Conservation (phyloP, 352 stramenopile genomes). For the Phytophthora ohioensis region DNA sequence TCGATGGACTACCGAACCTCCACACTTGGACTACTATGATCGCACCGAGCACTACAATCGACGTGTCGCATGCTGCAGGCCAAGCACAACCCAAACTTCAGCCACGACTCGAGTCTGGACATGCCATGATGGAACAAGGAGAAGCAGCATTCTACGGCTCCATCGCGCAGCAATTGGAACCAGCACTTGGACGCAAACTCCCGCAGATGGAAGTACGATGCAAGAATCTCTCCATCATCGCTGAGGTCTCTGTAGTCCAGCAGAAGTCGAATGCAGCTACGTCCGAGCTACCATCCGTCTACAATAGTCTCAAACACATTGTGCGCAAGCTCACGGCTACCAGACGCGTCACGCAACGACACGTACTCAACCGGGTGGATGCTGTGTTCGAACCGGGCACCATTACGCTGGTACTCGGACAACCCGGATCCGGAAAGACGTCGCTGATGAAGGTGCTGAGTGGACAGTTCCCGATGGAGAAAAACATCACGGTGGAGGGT, state of each 20-base stretch:
- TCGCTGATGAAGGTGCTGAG: constrained; percentile 49
- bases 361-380: constrained; percentile 43
- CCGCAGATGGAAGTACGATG: constrained; percentile 49
- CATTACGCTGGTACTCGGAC: constrained; percentile 46
- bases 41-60: constrained; percentile 1
- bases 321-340: constrained; percentile 22
- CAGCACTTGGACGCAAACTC: constrained; percentile 30
- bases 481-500: constrained; percentile 35
- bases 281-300: constrained; percentile 42
- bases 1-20: constrained; percentile 4
- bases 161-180: constrained; percentile 32
- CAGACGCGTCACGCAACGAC: constrained; percentile 10
- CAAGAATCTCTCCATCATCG: constrained; percentile 41
- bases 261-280: neutral
- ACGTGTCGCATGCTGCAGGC: neutral
- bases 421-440: constrained; percentile 48
- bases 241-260: constrained; percentile 30
- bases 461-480: constrained; percentile 41
- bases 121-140: constrained; percentile 30
- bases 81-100: constrained; percentile 13
- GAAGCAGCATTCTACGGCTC: constrained; percentile 33
- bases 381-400: constrained; percentile 50
- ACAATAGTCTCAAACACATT: constrained; percentile 34
- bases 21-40: constrained; percentile 16
- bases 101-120: constrained; percentile 5